Base-by-base conservation (phyloP, 2,329 filamentous ascomycete species). In the Fusarium musae region DNA sequence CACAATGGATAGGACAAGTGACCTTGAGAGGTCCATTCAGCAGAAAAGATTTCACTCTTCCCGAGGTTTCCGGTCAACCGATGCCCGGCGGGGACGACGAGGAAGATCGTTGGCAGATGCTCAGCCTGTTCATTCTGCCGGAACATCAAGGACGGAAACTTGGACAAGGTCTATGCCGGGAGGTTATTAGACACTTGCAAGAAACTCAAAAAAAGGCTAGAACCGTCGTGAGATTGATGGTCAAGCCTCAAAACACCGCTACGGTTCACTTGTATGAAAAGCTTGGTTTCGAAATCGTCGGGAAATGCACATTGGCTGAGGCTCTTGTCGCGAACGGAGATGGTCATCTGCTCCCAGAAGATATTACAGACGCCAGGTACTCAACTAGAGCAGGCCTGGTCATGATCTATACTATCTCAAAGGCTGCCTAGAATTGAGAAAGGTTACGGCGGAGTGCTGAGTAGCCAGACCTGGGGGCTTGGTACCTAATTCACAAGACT, bases 31-130 rank as follows among this genome's bases (percentile, higher is more conserved):
- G 47, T 2, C 16, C 30, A 19, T 16, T 34, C 8, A 19, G 16
- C 30, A 50, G 2, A 23, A 34, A 19, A 0, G 8, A 15, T 21
- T 50, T 50, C 8, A 7, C 11, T 0, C 47, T 50, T 4, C 30
- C 30, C 6, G 16, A 50, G 0, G 0, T 0, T 19, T 50, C 47
- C 0, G 30, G 30, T 5, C 47, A 50, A 0, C 30, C 21, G 2
- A 0, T 19, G 2, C 21, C 47, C 0, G 30, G 47, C 2, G 16
- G 3, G 0, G 47, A 50, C 0, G 21, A 34, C 0, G 16, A 19
- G 5, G 47, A 50, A 23, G 47, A 50, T 5, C 47, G 47, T 0
- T 50, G 47, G 47, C 47, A 50, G 21, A 50, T 50, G 47, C 30
- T 50, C 2, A 50, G 47, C 30, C 6, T 50, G 30, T 50, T 50